Base-by-base conservation (phyloP, 2,329 filamentous ascomycete genomes). In the Epichloe festucae region DNA sequence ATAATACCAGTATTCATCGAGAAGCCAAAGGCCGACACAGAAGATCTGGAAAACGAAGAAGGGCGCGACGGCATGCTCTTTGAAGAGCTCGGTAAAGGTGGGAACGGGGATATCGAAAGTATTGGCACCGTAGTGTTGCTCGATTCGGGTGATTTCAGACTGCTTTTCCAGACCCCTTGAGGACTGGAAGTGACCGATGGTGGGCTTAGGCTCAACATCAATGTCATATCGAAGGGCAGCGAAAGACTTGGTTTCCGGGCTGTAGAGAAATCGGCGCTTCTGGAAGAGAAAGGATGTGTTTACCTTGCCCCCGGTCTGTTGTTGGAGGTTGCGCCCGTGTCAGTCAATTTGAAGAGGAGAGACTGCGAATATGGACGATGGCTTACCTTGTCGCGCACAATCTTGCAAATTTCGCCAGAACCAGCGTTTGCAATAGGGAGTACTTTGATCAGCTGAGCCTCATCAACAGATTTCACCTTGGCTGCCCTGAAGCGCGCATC, bases 1-100 rank as follows among this genome's bases (percentile, higher is more conserved):
- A 73, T 98, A 98, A 75, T 98, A 98, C 93, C 94, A 98, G 72
- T 97, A 98, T 71, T 98, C 94, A 65, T 98, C 93, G 65, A 98
- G 74, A 83, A 97, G 88, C 93, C 93, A 98, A 55, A 98, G 74
- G 15, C 93, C 94, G 53, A 98, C 93, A 62, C 94, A 98, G 74
- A 98, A 98, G 55, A 98, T 77, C 75, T 98, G 93, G 73, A 98
- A 98, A 56, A 98, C 90, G 70, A 98, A 98, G 76, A 98, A 98
- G 5, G 93, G 93, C 21, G 94, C 94, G 21, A 98, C 94, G 23
- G 94, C 91, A 68, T 98, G 94, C 70, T 98, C 93, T 69, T 95
- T 87, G 79, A 95, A 98, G 48, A 98, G 79, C 71, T 98, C 93
- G 49, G 85, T 82, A 60, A 98, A 98, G 11, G 87, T 91, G 4